Conservation (phyloP, 306 rosid genomes). For the Pyrus betulifolia region DNA sequence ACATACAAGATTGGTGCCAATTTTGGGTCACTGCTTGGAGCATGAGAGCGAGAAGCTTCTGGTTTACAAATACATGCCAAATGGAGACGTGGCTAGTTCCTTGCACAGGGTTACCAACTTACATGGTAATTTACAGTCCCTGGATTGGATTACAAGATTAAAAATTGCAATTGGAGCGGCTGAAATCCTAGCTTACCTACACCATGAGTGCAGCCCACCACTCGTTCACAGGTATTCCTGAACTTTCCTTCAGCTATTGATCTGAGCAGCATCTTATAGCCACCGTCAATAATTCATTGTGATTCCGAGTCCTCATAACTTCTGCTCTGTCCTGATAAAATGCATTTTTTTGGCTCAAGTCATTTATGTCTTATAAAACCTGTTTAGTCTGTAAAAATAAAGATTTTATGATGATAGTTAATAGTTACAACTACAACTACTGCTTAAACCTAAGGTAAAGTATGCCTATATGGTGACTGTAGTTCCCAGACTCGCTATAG, state of each 20-base stretch:
- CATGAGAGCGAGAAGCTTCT: conserved; percentile 65
- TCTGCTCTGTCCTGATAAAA: neutral
- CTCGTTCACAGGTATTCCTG: conserved; percentile 72
- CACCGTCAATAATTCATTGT: neutral
- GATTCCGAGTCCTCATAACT: neutral
- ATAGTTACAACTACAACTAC: neutral
- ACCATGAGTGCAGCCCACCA: conserved; percentile 79
- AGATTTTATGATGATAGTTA: neutral
- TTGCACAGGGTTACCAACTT: conserved; percentile 42
- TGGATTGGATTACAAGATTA: conserved; percentile 94
- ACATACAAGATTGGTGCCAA: conserved; percentile 69
- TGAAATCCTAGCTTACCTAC: conserved; percentile 69
- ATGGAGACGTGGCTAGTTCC: conserved; percentile 74
- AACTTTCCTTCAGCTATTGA: conserved; percentile 1
- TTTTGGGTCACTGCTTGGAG: conserved; percentile 81
- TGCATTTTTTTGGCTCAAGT: neutral
- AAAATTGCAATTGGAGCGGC: conserved; percentile 96
- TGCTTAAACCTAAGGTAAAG: neutral
- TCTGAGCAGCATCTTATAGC: neutral
- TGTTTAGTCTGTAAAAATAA: neutral
- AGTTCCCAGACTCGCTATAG: neutral
- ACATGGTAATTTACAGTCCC: conserved; percentile 45
- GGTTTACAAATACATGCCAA: conserved; percentile 77
- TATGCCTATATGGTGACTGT: neutral
- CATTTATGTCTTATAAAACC: neutral